These are phyloP conservation scores for Pseudogymnoascus sp. DNA, from an alignment of 2,329 filamentous ascomycete genomes.

Conservation along the genomic window DNA sequence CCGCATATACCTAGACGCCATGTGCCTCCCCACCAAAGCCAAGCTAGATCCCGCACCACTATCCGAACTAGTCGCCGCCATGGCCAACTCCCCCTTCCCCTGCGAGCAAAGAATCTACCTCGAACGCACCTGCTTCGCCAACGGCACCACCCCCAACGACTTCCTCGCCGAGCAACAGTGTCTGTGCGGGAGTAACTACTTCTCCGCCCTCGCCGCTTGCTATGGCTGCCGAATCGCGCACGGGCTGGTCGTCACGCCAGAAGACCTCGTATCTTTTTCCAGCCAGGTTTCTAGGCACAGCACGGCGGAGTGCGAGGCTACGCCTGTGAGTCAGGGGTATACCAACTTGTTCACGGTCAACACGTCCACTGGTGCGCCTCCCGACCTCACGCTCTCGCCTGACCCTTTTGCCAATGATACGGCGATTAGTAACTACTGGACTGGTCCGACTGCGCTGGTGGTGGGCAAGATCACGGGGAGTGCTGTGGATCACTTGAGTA, in stretches of 20 bases:
- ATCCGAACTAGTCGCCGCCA: no score
- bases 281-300: neutral
- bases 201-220: neutral
- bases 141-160: constrained; percentile 11
- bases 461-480: constrained; percentile 3
- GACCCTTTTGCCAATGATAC: constrained; percentile 10
- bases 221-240: neutral
- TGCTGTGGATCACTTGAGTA: neutral
- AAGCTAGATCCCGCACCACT: no score
- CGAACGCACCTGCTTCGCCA: neutral
- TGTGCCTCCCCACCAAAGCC: neutral
- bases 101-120: neutral
- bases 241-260: neutral
- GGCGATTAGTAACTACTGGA: constrained; percentile 2
- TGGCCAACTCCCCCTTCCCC: neutral
- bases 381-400: neutral
- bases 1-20: neutral
- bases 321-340: neutral
- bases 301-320: neutral
- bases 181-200: constrained; percentile 12
- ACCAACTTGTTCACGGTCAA: neutral
- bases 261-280: neutral
- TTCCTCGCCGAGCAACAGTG: constrained; percentile 14
- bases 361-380: neutral
- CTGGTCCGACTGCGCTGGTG: neutral